Conservation (phyloP, 805 yeast species). For the Blastobotrys muscicola region DNA sequence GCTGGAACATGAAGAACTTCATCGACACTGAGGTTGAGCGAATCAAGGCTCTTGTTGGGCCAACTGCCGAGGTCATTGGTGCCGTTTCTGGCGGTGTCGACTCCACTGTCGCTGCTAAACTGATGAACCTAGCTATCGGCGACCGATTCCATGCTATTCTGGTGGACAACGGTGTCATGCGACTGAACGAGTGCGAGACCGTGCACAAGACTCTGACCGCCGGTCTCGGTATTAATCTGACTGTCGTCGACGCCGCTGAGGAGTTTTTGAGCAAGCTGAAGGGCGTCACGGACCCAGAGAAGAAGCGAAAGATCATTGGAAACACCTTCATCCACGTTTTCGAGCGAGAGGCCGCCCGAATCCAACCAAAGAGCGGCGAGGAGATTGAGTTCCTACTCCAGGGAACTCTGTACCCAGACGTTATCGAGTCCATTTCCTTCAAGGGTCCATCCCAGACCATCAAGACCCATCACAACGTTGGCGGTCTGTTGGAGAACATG, state of each 20-base stretch:
- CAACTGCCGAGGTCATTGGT: conserved; percentile 97
- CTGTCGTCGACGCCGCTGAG: conserved; percentile 90
- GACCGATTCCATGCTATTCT: conserved; percentile 96
- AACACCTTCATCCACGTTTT: conserved; percentile 95
- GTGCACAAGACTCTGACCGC: conserved; percentile 85
- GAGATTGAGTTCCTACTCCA: conserved; percentile 90
- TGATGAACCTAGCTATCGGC: conserved; percentile 97
- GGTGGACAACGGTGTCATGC: conserved; percentile 97
- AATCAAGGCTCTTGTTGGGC: conserved; percentile 86
- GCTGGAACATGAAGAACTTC: conserved; percentile 98
- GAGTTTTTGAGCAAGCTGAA: conserved; percentile 76
- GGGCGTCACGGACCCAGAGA: conserved; percentile 97
- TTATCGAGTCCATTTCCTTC: conserved; percentile 95
- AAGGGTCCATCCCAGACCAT: conserved; percentile 99
- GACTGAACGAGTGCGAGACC: conserved; percentile 81
- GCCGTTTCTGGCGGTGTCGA: conserved; percentile 99
- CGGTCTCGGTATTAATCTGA: conserved; percentile 89
- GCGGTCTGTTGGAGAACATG: conserved; percentile 97
- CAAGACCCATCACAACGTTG: conserved; percentile 98
- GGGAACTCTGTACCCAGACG: conserved; percentile 98
- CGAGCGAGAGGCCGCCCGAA: conserved; percentile 89
- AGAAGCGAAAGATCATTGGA: conserved; percentile 97
- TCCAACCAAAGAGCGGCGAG: conserved; percentile 67
- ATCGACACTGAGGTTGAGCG: conserved; percentile 93
- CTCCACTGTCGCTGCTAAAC: conserved; percentile 97